Evolutionary conservation across 2,329 filamentous ascomycete species (phyloP).

Genomic region (Zymoseptoria pseudotritici): DNA sequence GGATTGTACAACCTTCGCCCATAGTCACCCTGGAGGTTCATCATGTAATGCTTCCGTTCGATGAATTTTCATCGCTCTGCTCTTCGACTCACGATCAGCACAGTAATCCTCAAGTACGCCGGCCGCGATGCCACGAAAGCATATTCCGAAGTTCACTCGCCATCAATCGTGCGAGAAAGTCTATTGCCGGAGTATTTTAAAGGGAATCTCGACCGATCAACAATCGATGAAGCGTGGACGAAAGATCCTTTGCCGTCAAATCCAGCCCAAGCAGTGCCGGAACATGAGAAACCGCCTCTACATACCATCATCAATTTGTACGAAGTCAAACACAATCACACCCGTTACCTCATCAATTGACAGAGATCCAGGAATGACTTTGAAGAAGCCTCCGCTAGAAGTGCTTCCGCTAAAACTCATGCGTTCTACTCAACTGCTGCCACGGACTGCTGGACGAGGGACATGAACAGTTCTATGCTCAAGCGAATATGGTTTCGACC

Average conservation of each 20-base stretch:
- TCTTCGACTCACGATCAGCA: neutral
- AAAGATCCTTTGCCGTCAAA: constrained; percentile 4
- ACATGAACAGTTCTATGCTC: constrained; percentile 16
- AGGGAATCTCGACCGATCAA: constrained; percentile 25
- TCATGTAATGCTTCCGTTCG: constrained; percentile 27
- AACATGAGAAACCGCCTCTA: constrained; percentile 36
- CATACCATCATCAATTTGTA: constrained; percentile 37
- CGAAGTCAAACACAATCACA: neutral
- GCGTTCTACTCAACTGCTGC: constrained; percentile 21
- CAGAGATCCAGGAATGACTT: constrained; percentile 13
- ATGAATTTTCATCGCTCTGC: constrained; percentile 22
- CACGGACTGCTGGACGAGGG: constrained; percentile 19
- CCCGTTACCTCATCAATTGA: constrained; percentile 9
- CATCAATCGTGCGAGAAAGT: constrained; percentile 32
- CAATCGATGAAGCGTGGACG: constrained; percentile 15
- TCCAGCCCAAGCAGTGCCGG: constrained; percentile 9
- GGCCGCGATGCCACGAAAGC: constrained; percentile 47
- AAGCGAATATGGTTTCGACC: constrained; percentile 21
- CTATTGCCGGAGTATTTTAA: constrained; percentile 36
- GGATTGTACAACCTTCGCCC: constrained; percentile 57
- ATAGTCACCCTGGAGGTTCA: constrained; percentile 52
- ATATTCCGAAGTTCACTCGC: constrained; percentile 47
- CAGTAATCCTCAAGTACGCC: constrained; percentile 43
- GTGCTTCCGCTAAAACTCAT: constrained; percentile 17
- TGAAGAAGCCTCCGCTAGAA: constrained; percentile 13